Conservation (phyloP, 495 filamentous ascomycete species). For the Peziza echinospora region DNA sequence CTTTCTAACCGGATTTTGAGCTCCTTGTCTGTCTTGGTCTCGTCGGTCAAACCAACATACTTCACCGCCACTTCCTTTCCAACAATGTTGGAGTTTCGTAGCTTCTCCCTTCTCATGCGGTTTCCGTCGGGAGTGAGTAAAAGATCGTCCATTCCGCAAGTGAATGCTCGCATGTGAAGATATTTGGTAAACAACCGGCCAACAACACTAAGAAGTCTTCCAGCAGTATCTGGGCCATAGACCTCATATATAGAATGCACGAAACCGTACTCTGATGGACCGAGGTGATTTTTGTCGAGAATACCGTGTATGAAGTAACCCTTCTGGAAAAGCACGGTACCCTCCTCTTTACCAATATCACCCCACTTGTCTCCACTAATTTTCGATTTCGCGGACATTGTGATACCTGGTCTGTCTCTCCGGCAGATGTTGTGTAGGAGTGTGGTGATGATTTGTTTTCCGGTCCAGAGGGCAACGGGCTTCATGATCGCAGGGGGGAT, state of each 20-base stretch:
- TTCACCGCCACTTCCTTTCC: slow-evolving; percentile 68
- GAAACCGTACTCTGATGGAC: slow-evolving; percentile 65
- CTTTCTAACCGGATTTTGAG: slow-evolving; percentile 62
- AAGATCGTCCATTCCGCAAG: slow-evolving; percentile 94
- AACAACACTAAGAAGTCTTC: slow-evolving; percentile 66
- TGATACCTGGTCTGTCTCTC: slow-evolving; percentile 48
- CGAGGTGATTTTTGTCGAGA: slow-evolving; percentile 88
- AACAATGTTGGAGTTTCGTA: slow-evolving; percentile 46
- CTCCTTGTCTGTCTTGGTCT: slow-evolving; percentile 43
- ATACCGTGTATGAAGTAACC: slow-evolving; percentile 80
- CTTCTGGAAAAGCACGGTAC: slow-evolving; percentile 59
- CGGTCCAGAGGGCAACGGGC: slow-evolving; percentile 75
- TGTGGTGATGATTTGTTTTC: slow-evolving; percentile 88
- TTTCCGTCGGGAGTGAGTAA: slow-evolving; percentile 68
- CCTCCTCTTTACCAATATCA: slow-evolving; percentile 36
- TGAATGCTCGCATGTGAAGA: slow-evolving; percentile 82
- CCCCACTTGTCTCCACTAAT: slow-evolving; percentile 60
- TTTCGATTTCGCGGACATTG: slow-evolving; percentile 53
- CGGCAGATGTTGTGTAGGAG: slow-evolving; percentile 83
- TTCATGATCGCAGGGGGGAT: slow-evolving; percentile 64
- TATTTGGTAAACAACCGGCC: slow-evolving; percentile 76
- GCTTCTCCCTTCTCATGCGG: slow-evolving; percentile 39
- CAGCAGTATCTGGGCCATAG: slow-evolving; percentile 71
- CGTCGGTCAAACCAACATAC: slow-evolving; percentile 57
- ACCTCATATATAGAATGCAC: slow-evolving; percentile 84